These are phyloP conservation scores for Termitomyces sp. DNA, from an alignment of 768 basidiomycete genomes.

Conservation along the genomic window DNA sequence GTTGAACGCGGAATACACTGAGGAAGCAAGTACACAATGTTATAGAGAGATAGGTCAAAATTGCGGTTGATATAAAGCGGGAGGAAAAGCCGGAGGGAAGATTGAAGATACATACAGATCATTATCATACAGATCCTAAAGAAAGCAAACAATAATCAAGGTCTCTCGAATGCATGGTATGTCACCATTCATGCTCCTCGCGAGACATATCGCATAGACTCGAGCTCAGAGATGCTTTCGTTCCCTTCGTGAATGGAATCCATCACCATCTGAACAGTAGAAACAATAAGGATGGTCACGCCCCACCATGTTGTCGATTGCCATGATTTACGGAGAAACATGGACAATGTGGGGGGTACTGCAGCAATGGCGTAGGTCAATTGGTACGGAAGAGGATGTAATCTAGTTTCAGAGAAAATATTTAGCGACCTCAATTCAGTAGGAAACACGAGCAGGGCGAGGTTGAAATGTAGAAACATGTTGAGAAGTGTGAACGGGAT, in stretches of 20 bases:
- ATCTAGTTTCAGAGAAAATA: constrained; percentile 12
- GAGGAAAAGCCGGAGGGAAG: too few relatives aligned
- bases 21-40: not conserved
- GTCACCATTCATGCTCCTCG: constrained; percentile 37
- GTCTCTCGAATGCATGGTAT: not conserved
- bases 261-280: constrained; percentile 41
- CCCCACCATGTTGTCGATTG: constrained; percentile 55
- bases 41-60: not conserved
- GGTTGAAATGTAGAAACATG: constrained; percentile 47
- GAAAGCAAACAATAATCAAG: not conserved
- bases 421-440: constrained; percentile 31
- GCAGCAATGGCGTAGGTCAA: constrained; percentile 34
- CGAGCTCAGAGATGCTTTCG: constrained; percentile 45
- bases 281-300: constrained; percentile 37
- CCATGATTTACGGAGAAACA: constrained; percentile 48
- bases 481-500: constrained; percentile 43
- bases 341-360: constrained; percentile 44
- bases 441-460: constrained; percentile 39
- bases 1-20: not conserved
- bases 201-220: constrained; percentile 50
- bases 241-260: constrained; percentile 41
- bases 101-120: not conserved
- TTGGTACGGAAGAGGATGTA: constrained; percentile 27
- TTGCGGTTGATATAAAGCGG: not conserved
- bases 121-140: not conserved